Evolutionary conservation across 495 filamentous ascomycete species (phyloP), one percentile per base, ranked within the genome.

Genomic region (Filosporella fistucella): DNA sequence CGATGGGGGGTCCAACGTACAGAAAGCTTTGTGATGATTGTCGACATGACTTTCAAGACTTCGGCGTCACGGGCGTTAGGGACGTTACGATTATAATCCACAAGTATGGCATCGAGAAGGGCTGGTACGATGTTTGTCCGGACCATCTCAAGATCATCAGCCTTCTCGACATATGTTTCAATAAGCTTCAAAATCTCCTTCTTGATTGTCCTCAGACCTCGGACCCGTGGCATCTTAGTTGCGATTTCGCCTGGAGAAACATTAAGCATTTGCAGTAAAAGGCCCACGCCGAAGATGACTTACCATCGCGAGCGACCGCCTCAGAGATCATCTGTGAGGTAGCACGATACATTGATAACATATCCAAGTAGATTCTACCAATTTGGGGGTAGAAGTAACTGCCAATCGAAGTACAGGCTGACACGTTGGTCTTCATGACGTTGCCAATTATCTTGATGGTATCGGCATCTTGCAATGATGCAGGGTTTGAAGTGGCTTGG

Each of bases 361-460:
- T 97, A 63, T 99, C 94, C 61, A 91, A 81, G 58, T 96, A 99
- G 52, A 99, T 95, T 21, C 91, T 83, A 37, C 91, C 94, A 60
- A 99, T 95, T 63, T 99, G 93, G n/a, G 93, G 91, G 61, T 93
- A 96, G 68, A 99, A 99, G 70, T 96, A 97, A 44, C 84, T 82
- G 21, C 93, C 93, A 42, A 97, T 91, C 0, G 94, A 97, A 21
- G 86, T 88, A 62, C 93, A 97, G 12, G 93, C 93, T 1, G 93
- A 88, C 4, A 99, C 93, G 57, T 99, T 99, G 4, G 93, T 99
- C 75, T 99, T 99, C 93, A 97, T 99, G 57, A 99, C 95, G 63
- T 99, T 99, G 43, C 93, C 93, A 47, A 99, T 86, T 49, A 99
- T 81, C 68, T 96, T 97, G 66, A 99, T 96, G 0, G 89, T 94